Evolutionary conservation across 75 land plant species (phyloP).

Genomic region (Larix kaempferi): DNA sequence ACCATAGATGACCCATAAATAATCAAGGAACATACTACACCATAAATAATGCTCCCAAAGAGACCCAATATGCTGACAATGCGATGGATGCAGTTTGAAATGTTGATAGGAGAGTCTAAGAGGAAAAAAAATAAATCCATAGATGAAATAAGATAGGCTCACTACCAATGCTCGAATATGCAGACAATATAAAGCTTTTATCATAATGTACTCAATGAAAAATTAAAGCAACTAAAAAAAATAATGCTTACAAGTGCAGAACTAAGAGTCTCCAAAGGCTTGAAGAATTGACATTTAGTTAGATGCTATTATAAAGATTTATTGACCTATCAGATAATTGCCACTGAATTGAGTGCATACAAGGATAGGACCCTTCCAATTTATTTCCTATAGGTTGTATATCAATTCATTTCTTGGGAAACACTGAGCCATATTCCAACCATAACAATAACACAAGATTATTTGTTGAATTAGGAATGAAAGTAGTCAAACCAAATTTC

Average conservation of each 20-base stretch:
- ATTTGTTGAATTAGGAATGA: no score
- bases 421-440: no score
- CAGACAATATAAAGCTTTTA: not conserved
- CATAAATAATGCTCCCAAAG: slow-evolving; percentile 49
- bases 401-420: no score
- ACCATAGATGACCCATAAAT: no score
- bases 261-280: not conserved
- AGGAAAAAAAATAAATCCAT: slow-evolving; percentile 77
- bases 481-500: no score
- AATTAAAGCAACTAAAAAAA: not conserved
- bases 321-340: no score
- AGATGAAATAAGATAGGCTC: slow-evolving; percentile 64
- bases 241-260: not conserved
- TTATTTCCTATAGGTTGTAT: no score
- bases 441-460: no score
- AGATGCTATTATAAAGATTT: no score
- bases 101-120: slow-evolving; percentile 37
- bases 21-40: slow-evolving; percentile 35
- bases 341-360: no score
- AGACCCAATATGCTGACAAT: slow-evolving; percentile 72
- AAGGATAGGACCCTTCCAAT: no score
- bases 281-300: not conserved
- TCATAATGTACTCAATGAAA: not conserved
- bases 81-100: slow-evolving; percentile 69
- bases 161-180: slow-evolving; percentile 75